phyloP scores from a whole-genome alignment of 2,329 filamentous ascomycete genomes.

The Trichoderma polysporum region DNA sequence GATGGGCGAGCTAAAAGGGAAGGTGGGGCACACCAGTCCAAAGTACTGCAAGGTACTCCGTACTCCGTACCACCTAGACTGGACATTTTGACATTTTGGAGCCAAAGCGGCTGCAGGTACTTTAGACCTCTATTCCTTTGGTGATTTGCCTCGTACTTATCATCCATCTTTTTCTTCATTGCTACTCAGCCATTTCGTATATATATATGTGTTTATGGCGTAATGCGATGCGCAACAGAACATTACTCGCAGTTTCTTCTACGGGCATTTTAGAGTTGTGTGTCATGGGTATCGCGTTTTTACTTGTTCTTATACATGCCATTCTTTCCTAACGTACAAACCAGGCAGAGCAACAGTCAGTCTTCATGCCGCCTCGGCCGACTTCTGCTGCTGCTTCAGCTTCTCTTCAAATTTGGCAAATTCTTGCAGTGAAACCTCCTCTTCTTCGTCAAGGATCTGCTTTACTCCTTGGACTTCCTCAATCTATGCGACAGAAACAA shows the following conservation, averaged over 20 bases:
- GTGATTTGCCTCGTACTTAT: not conserved
- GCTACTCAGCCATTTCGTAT: too few species aligned
- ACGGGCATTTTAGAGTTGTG: not conserved
- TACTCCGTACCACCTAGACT: too few species aligned
- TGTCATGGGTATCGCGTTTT: conserved; percentile 7
- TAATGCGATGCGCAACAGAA: not conserved
- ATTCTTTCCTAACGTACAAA: conserved; percentile 7
- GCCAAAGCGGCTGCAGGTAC: conserved; percentile 17
- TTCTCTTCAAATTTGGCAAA: conserved; percentile 96
- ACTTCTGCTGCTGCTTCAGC: conserved; percentile 43
- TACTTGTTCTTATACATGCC: not conserved
- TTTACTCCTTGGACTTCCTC: conserved; percentile 93
- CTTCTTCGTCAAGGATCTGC: conserved; percentile 88
- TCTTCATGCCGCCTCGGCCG: not conserved
- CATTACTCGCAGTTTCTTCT: not conserved
- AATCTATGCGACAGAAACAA: conserved; percentile 60
- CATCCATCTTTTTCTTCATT: not conserved
- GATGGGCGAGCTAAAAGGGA: conserved; percentile 20
- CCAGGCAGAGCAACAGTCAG: not conserved
- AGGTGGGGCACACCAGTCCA: conserved; percentile 21
- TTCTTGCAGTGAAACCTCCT: conserved; percentile 81
- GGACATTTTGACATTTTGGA: not conserved
- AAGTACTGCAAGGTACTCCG: too few species aligned
- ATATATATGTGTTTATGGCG: not conserved
- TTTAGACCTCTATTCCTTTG: conserved; percentile 33